Evolutionary conservation across 192 early-diverging fungal genomes (phyloP), one percentile per base, ranked within the genome.

Genomic region (Entophlyctis luteolus): DNA sequence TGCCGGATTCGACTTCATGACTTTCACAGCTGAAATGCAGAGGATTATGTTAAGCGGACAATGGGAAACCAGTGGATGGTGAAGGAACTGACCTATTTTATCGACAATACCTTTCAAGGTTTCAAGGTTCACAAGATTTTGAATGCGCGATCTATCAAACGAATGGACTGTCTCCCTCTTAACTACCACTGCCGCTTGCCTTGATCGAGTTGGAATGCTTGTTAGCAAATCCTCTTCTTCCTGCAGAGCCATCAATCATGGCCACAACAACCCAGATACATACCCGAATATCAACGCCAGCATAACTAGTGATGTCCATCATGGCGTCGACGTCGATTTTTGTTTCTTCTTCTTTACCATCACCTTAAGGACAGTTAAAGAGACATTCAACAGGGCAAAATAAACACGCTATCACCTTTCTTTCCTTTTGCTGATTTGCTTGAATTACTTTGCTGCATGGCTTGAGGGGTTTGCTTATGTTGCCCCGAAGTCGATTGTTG

Each of bases 201-300:
- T 6, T 12, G 58, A 45, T 23, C 4, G 25, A 12, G 58, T 10
- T 22, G 33, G 35, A 10, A 27, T 23, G 10, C n/a, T 23, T 18
- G 22, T 23, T 8, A 60, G 29, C 8, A 49, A 22, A n/a, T 70
- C 68, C 52, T 70, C 68, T 60, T 70, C 68, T 49, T 70, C 68
- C 33, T 32, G 2, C 8, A 34, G 32, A 31, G 39, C 8, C n/a
- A 42, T 14, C 8, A 14, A 47, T 20, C 48, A 23, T 0, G 3
- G 1, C 1, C 22, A 20, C 23, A 35, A 55, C 22, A 35, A 23
- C 10, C 12, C 1, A 27, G 1, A 31, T 12, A 54, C 18, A 20
- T 62, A 62, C 59, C 27, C 42, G 34, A 35, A 62, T 48, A 49
- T 62, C 59, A 3, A 62, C 35, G 42, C 59, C 59, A 22, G 14